Percentiles rank a stretch among this genome's conserved stretches.
These are phyloP conservation scores for Lathyrus oleraceus DNA, from an alignment of 306 rosid species.

Conservation along the genomic window DNA sequence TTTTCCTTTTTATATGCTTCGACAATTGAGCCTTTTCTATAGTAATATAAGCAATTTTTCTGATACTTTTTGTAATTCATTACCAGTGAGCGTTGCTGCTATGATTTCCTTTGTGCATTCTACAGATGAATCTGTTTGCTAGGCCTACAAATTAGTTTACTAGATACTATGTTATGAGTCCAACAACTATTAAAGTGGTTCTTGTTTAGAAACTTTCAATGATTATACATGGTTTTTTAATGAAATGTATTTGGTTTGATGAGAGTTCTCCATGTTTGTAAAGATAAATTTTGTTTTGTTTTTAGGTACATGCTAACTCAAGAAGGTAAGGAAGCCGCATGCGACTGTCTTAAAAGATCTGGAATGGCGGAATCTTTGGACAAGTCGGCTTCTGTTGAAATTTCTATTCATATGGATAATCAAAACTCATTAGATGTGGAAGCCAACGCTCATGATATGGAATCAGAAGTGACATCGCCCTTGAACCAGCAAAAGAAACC, in stretches of 20 bases:
- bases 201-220: conserved; percentile 19
- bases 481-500: conserved; percentile 45
- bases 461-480: conserved; percentile 48
- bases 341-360: conserved; percentile 82
- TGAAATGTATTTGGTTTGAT: conserved; percentile 19
- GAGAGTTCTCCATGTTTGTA: conserved; percentile 9
- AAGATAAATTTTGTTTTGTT: conserved; percentile 21
- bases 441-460: conserved; percentile 40
- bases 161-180: conserved; percentile 3
- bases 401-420: conserved; percentile 38
- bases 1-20: conserved; percentile 5
- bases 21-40: conserved; percentile 6
- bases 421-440: conserved; percentile 41
- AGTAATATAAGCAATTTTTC: neutral
- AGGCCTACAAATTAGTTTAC: conserved; percentile 2
- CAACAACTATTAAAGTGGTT: conserved; percentile 9
- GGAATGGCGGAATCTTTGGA: conserved; percentile 59
- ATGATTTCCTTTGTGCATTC: conserved; percentile 26
- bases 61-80: conserved; percentile 27
- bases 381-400: conserved; percentile 46
- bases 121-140: conserved; percentile 13
- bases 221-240: neutral
- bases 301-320: conserved; percentile 88
- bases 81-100: conserved; percentile 1
- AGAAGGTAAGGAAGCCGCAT: conserved; percentile 88